Evolutionary conservation across 345 rosid species (phyloP).

Genomic region (Cardamine occulta): DNA sequence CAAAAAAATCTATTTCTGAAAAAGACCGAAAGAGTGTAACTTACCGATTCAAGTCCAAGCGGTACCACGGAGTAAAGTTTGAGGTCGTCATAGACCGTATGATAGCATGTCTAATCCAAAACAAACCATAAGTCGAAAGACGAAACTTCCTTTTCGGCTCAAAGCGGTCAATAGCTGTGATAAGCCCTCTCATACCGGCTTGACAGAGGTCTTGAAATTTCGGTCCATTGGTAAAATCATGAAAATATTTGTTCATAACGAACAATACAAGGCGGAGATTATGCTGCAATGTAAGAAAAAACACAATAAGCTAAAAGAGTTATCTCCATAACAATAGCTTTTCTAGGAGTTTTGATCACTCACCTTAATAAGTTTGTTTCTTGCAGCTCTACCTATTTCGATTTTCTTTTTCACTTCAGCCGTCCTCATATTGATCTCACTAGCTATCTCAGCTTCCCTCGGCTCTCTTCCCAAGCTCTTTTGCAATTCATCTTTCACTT

Average conservation of each 20-base stretch:
- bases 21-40: constrained; percentile 29
- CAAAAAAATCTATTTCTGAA: background rate
- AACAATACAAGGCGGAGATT: constrained; percentile 93
- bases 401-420: constrained; percentile 58
- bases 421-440: constrained; percentile 51
- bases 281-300: constrained; percentile 62
- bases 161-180: constrained; percentile 91
- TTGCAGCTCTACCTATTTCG: constrained; percentile 81
- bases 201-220: constrained; percentile 95
- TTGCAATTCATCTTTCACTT: constrained; percentile 61
- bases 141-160: constrained; percentile 75
- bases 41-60: constrained; percentile 91
- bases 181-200: constrained; percentile 91
- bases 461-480: constrained; percentile 64
- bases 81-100: constrained; percentile 86
- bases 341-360: background rate
- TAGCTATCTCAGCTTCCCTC: constrained; percentile 68
- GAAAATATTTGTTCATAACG: constrained; percentile 85
- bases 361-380: constrained; percentile 93
- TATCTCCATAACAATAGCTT: constrained; percentile 6
- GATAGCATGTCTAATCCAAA: constrained; percentile 96
- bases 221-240: constrained; percentile 75
- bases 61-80: constrained; percentile 83
- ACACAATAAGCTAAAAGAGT: background rate
- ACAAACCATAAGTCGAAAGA: constrained; percentile 85